A percentile compares a stretch with the other conserved stretches of the same genome.
Conservation (phyloP, 805 yeast genomes). For the Wickerhamiella nectarea region DNA sequence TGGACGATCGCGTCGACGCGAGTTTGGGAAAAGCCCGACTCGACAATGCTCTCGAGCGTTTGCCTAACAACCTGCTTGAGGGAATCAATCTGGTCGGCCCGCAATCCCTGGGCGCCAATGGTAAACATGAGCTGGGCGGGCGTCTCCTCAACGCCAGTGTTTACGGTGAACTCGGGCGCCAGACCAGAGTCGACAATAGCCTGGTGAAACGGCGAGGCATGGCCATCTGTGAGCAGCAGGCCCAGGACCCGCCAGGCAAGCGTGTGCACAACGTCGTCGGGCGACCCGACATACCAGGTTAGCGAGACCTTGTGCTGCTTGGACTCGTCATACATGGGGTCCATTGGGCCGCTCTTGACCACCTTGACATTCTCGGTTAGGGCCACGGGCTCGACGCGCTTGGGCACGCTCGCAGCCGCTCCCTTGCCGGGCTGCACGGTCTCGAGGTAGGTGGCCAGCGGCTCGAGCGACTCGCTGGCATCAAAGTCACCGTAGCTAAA, state of each 20-base stretch:
- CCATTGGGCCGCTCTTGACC: conserved; percentile 58
- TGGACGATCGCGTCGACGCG: conserved; percentile 79
- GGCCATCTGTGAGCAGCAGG: conserved; percentile 72
- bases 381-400: conserved; percentile 30
- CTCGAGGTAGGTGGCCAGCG: conserved; percentile 15
- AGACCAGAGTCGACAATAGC: conserved; percentile 71
- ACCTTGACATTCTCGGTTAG: conserved; percentile 25
- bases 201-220: conserved; percentile 79
- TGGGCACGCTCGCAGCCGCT: background rate
- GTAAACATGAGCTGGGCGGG: conserved; percentile 69
- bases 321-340: conserved; percentile 52
- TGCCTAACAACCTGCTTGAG: conserved; percentile 37
- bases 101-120: conserved; percentile 70
- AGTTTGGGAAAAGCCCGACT: conserved; percentile 35
- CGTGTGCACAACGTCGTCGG: conserved; percentile 52
- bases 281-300: conserved; percentile 77
- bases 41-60: conserved; percentile 34
- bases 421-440: conserved; percentile 1
- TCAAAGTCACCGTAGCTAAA: conserved; percentile 71
- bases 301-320: conserved; percentile 68
- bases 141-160: conserved; percentile 74
- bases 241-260: conserved; percentile 61
- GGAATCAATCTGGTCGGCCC: conserved; percentile 31
- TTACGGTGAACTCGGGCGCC: conserved; percentile 77
- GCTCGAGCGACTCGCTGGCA: conserved; percentile 17